Evolutionary conservation across 1,284 basidiomycete species (phyloP), one percentile per base, ranked within the genome.

Genomic region (Exobasidium cylindrosporum): DNA sequence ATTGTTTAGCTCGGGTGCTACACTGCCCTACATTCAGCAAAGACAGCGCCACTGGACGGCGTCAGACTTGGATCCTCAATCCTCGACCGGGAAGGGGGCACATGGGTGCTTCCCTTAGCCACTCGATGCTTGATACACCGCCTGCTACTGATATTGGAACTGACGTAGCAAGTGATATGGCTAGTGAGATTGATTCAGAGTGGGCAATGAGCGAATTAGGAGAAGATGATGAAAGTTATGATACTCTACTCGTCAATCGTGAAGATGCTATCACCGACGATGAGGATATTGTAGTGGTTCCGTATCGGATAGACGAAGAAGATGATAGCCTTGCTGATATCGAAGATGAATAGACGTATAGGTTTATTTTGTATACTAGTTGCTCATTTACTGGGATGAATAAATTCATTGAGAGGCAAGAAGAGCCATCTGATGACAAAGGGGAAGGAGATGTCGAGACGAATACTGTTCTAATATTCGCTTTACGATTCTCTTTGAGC

Each of bases 41-140:
- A 35, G 69, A 73, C 46, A 17, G 35, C 35, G 70, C 62, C 23
- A 26, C 23, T 4, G n/a, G 7, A 6, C 29, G 0, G 57, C 57
- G 21, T 30, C 49, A 35, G 31, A 78, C 74, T 1, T 78, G 74
- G 72, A 70, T 78, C 10, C 56, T 78, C 10, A 73, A 77, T 45
- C 60, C 62, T 0, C 72, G 73, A 21, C 73, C 76, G 0, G 35
- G 35, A 7, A 40, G 17, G 17, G 35, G 35, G 17, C 17, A 40
- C 35, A 50, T 14, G 13, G 21, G 47, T 3, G 47, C 47, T 28
- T 28, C n/a, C 14, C n/a, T 26, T n/a, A 47, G 21, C 21, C 44
- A 46, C 40, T 24, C 47, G 30, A 28, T 10, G 24, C 28, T 69
- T 21, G 68, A 72, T 17, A 72, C 70, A 4, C 70, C 70, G 0